Conservation (phyloP, 139 green algal species). For the Marvania coccoides region DNA sequence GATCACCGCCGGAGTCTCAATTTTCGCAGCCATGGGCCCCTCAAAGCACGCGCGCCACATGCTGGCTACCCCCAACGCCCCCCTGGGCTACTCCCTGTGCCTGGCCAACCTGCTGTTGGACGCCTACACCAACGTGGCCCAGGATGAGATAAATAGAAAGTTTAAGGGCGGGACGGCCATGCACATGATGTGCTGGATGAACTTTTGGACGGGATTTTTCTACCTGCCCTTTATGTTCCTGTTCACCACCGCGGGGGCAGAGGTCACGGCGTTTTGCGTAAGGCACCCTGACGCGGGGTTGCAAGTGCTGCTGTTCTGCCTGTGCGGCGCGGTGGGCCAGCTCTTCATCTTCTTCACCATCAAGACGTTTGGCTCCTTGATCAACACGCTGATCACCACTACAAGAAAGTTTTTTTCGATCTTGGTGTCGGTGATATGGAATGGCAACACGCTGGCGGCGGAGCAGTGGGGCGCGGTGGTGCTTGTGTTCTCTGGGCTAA, state of each 20-base stretch:
- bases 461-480: conserved; percentile 85
- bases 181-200: conserved; percentile 97
- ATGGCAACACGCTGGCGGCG: conserved; percentile 62
- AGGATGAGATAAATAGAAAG: conserved; percentile 75
- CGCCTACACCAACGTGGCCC: conserved; percentile 34
- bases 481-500: conserved; percentile 86
- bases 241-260: conserved; percentile 26
- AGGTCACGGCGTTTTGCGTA: conserved; percentile 65
- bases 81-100: conserved; percentile 87
- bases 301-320: conserved; percentile 85
- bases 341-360: conserved; percentile 99
- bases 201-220: conserved; percentile 85
- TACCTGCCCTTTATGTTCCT: conserved; percentile 81
- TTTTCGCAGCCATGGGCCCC: background rate
- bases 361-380: conserved; percentile 80
- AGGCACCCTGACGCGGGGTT: conserved; percentile 51
- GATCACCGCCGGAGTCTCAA: conserved; percentile 50
- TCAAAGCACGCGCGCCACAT: conserved; percentile 50
- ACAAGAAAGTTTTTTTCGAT: conserved; percentile 99
- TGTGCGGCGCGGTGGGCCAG: conserved; percentile 90
- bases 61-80: conserved; percentile 73
- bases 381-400: conserved; percentile 89
- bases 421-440: conserved; percentile 65
- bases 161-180: conserved; percentile 63
- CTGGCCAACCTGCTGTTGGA: conserved; percentile 87